Conservation (phyloP, 805 yeast genomes). For the Barnettozyma sucrosica region DNA sequence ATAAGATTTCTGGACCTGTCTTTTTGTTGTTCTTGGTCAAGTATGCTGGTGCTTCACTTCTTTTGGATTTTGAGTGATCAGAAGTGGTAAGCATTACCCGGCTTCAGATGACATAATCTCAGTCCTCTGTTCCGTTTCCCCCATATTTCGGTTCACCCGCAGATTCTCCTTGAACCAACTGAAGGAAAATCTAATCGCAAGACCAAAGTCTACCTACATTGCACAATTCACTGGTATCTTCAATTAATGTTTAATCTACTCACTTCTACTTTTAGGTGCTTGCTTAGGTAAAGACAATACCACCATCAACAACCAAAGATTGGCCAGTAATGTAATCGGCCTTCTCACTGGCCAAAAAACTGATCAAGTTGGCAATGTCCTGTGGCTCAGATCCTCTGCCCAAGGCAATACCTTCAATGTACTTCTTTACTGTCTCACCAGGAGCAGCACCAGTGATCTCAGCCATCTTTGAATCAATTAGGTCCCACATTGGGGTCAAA, state of each 20-base stretch:
- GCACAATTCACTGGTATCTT: too few species aligned
- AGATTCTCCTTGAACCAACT: too few species aligned
- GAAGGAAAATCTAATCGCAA: too few species aligned
- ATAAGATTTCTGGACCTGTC: not conserved
- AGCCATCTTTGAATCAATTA: slow-evolving; percentile 25
- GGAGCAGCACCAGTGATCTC: slow-evolving; percentile 24
- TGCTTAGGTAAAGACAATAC: slow-evolving; percentile 20
- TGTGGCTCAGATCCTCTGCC: slow-evolving; percentile 32
- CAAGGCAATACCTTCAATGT: slow-evolving; percentile 27
- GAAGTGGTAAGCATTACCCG: not conserved
- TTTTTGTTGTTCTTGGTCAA: not conserved
- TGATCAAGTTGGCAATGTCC: slow-evolving; percentile 32
- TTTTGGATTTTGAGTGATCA: not conserved
- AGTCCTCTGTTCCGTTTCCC: too few species aligned
- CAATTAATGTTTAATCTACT: too few species aligned
- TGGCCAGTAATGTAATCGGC: slow-evolving; percentile 34
- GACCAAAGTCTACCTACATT: not conserved
- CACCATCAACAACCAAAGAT: slow-evolving; percentile 33
- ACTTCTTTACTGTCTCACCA: slow-evolving; percentile 25
- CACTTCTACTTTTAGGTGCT: not conserved
- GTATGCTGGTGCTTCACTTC: not conserved
- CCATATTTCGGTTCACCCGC: too few species aligned
- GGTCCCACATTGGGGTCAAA: slow-evolving; percentile 33
- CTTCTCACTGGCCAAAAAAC: slow-evolving; percentile 32
- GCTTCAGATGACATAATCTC: slow-evolving; percentile 1